Evolutionary conservation across 169 alveolate species (phyloP), one percentile per base, ranked within the genome.

Genomic region (Eimeria praecox): DNA sequence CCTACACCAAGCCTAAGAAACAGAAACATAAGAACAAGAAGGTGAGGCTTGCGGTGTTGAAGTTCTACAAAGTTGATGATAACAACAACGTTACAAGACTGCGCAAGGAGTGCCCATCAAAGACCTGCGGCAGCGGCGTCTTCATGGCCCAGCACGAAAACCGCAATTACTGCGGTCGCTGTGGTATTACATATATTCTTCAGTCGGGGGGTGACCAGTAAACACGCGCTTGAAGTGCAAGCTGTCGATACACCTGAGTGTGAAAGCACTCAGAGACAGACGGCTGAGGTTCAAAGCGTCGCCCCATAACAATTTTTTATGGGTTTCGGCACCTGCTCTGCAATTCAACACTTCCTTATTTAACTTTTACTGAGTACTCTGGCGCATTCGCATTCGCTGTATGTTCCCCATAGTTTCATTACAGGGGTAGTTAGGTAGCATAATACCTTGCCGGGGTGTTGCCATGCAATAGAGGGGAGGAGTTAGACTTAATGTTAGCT

Each of bases 101-200:
- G 80, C 98, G 99, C 97, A 99, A 98, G 96, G 99, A 98, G 96
- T 99, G 99, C 97, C 99, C 99, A 59, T 95, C 98, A 59, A 98
- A 96, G 78, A 96, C 98, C 88, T 99, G 99, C 96, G 99, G 99
- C 83, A 98, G 99, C 40, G 99, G 99, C 78, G 99, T 99, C 69
- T 99, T 99, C 98, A 99, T 99, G 99, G 99, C 99, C 40, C 98
- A 98, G 95, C 99, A 99, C 98, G 98, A 97, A 97, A 99, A 99
- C 98, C 99, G 99, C 97, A 98, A 98, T 95, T 99, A 99, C 98
- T 99, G 99, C 97, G 99, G 99, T 75, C 99, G 99, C 96, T 99
- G 99, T 97, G 99, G 99, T 87, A 97, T 98, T 92, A 99, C 99
- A 38, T 98, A 98, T 97, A 97, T 92, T n/a, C 92, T 92, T 44